Percentiles rank a stretch among this genome's conserved stretches.
Evolutionary conservation across 768 basidiomycete species (phyloP).

Genomic region (Pluteus cervinus): DNA sequence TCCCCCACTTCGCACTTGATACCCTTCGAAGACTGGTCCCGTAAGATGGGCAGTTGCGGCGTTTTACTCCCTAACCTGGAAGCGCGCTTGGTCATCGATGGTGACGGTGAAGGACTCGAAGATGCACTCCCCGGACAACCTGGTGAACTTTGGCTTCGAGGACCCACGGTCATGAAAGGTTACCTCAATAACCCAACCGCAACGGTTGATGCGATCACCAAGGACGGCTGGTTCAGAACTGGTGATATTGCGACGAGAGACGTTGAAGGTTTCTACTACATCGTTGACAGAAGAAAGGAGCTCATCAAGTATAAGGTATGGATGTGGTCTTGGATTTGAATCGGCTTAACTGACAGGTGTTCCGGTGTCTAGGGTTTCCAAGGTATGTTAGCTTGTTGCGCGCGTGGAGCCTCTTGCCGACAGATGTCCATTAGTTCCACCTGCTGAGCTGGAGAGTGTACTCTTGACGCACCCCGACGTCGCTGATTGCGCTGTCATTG

Average conservation of each 20-base stretch:
- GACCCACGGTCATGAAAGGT: constrained; percentile 81
- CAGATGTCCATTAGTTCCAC: constrained; percentile 49
- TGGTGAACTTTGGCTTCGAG: constrained; percentile 81
- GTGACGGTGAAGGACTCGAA: constrained; percentile 40
- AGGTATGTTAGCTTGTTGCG: constrained; percentile 33
- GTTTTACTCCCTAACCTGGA: constrained; percentile 69
- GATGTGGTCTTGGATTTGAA: background rate
- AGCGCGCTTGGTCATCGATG: constrained; percentile 62
- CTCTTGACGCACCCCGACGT: constrained; percentile 71
- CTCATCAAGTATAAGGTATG: constrained; percentile 69
- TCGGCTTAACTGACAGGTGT: constrained; percentile 1
- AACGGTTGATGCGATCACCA: constrained; percentile 62
- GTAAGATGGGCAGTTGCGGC: constrained; percentile 65
- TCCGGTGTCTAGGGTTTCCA: constrained; percentile 68
- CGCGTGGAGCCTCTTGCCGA: background rate
- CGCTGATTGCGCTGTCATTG: constrained; percentile 78
- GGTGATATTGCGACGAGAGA: constrained; percentile 75
- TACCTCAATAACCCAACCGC: constrained; percentile 71
- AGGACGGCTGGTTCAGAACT: constrained; percentile 83
- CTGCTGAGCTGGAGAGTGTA: constrained; percentile 78
- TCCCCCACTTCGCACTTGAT: constrained; percentile 66
- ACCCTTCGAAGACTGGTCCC: constrained; percentile 29
- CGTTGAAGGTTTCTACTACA: constrained; percentile 64
- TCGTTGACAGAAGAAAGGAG: constrained; percentile 72
- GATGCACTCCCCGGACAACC: constrained; percentile 50